These are phyloP conservation scores for Madurella fahalii DNA, from an alignment of 2,329 filamentous ascomycete species.

Conservation along the genomic window DNA sequence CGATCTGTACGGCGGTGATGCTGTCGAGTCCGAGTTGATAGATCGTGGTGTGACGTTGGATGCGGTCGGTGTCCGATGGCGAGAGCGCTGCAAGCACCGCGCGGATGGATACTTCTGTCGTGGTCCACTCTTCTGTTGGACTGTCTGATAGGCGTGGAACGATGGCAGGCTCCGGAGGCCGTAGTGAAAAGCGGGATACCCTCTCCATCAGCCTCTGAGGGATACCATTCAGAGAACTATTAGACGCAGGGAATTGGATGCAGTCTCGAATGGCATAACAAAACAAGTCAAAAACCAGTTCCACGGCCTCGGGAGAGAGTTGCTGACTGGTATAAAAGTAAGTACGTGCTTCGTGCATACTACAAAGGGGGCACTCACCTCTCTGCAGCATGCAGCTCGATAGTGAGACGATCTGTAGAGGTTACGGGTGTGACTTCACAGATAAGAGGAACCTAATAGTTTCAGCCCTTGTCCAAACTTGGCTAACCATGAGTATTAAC, in stretches of 20 bases:
- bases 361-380: constrained; percentile 32
- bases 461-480: background rate
- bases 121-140: constrained; percentile 41
- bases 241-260: constrained; percentile 31
- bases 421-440: constrained; percentile 65
- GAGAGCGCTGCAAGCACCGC: constrained; percentile 57
- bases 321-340: constrained; percentile 19
- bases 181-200: background rate
- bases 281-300: constrained; percentile 29
- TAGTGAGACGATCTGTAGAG: constrained; percentile 46
- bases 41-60: constrained; percentile 64
- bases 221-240: constrained; percentile 18
- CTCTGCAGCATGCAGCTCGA: constrained; percentile 64
- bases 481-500: constrained; percentile 20
- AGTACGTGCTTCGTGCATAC: background rate
- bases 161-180: background rate
- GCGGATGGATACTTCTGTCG: constrained; percentile 50
- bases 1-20: constrained; percentile 79
- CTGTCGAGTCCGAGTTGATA: constrained; percentile 89
- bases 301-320: constrained; percentile 23
- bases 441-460: constrained; percentile 59
- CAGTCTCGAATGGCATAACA: constrained; percentile 25
- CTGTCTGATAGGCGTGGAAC: background rate
- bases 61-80: constrained; percentile 42
- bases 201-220: constrained; percentile 18